A percentile compares a stretch with the other conserved stretches of the same genome.
phyloP scores from a whole-genome alignment of 2,329 filamentous ascomycete species.

The Paracorniculantispora psalliotae region DNA sequence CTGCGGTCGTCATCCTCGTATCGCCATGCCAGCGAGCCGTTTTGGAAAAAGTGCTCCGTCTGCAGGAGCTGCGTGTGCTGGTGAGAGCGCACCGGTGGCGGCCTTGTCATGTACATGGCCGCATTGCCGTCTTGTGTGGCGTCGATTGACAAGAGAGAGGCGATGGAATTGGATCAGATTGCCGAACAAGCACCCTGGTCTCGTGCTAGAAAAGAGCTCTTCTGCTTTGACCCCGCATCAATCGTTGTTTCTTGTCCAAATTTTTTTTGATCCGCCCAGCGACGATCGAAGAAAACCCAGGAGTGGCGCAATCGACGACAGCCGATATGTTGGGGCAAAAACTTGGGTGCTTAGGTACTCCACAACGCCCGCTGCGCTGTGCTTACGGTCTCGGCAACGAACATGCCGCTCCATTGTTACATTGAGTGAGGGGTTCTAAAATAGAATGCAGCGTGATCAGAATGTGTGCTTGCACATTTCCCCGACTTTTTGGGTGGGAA shows the following conservation, averaged over 20 bases:
- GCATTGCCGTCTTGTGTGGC: not conserved
- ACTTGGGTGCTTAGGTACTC: not conserved
- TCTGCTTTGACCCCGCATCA: not conserved
- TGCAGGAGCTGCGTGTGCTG: slow-evolving; percentile 4
- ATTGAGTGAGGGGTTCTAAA: slow-evolving; percentile 4
- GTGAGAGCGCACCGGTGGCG: slow-evolving; percentile 9
- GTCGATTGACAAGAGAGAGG: not conserved
- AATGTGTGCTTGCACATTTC: not conserved
- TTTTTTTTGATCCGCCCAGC: not conserved
- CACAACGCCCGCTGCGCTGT: slow-evolving; percentile 5
- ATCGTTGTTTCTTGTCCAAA: not conserved
- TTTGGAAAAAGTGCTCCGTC: slow-evolving; percentile 11
- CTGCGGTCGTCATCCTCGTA: not conserved
- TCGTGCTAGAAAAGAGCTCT: too few relatives aligned
- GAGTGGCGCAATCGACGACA: slow-evolving; percentile 6
- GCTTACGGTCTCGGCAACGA: slow-evolving; percentile 8
- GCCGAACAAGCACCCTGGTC: too few relatives aligned
- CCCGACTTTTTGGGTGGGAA: not conserved
- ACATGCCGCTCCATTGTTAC: not conserved
- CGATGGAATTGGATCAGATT: too few relatives aligned
- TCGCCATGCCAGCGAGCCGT: slow-evolving; percentile 9
- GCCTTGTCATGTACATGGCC: slow-evolving; percentile 9
- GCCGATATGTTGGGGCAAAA: not conserved
- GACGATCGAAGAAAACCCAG: not conserved
- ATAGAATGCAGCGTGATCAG: not conserved